These are phyloP conservation scores for Fusarium bactridioides DNA, from an alignment of 2,329 filamentous ascomycete genomes.

Conservation along the genomic window DNA sequence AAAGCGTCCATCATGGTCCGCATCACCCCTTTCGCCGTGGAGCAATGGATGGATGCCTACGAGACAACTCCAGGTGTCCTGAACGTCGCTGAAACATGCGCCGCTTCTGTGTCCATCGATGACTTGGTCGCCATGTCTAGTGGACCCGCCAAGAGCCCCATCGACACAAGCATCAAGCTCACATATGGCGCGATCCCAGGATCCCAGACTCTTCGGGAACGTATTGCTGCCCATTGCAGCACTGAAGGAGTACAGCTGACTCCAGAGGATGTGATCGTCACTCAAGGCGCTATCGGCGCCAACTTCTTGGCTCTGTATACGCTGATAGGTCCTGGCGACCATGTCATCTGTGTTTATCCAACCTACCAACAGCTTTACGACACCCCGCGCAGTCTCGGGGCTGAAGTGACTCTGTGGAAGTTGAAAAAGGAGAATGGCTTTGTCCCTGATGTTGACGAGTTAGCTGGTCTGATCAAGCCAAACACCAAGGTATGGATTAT, in stretches of 20 bases:
- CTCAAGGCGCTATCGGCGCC: constrained; percentile 81
- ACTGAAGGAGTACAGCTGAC: constrained; percentile 57
- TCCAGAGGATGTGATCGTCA: constrained; percentile 74
- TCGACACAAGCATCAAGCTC: constrained; percentile 64
- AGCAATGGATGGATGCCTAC: constrained; percentile 73
- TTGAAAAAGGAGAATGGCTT: constrained; percentile 70
- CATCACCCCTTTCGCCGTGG: constrained; percentile 73
- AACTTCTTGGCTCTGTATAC: constrained; percentile 81
- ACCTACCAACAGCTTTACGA: constrained; percentile 87
- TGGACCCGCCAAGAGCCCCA: constrained; percentile 49
- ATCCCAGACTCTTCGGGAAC: constrained; percentile 67
- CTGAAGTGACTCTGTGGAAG: constrained; percentile 80
- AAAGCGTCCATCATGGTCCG: constrained; percentile 57
- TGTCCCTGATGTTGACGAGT: constrained; percentile 70
- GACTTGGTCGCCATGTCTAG: constrained; percentile 65
- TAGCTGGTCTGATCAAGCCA: constrained; percentile 69
- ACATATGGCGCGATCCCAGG: constrained; percentile 79
- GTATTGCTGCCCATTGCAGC: constrained; percentile 72
- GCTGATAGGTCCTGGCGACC: constrained; percentile 75
- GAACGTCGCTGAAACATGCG: constrained; percentile 84
- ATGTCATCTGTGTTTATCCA: constrained; percentile 86
- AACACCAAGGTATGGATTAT: constrained; percentile 69
- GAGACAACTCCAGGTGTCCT: constrained; percentile 63
- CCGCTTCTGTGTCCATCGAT: constrained; percentile 76
- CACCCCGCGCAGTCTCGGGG: constrained; percentile 77